Base-by-base conservation (phyloP, 2,329 filamentous ascomycete genomes). In the Dactylonectria macrodidyma region DNA sequence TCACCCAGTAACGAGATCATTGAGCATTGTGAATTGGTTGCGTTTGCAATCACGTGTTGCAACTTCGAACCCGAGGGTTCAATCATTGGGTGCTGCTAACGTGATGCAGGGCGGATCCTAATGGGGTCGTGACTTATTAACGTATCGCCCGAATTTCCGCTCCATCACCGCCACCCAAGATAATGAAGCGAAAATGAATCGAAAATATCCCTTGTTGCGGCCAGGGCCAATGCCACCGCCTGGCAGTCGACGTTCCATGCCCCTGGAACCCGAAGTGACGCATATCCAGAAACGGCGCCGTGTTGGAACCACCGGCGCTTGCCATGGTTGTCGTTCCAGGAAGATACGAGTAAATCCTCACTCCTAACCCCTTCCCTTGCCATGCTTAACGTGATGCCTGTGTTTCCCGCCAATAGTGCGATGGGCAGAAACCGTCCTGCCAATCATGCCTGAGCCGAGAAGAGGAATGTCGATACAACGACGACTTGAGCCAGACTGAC, bases 401-500 rank as follows among this genome's bases (percentile, higher is more conserved):
- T 36, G 9, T 52, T 52, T 36, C 30, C 30, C 10, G 50, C 22
- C 30, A 12, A n/a, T 11, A 52, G 50, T 52, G 50, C 50, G 50
- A 52, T 52, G 50, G 50, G 16, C 16, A 19, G n/a, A 16, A 52
- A 9, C 50, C 50, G 30, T 33, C 11, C 30, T 52, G 50, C 30
- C n/a, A 19, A 52, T 33, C 50, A 52, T 52, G 50, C 50, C 30
- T 22, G 19, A 33, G 5, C n/a, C 50, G 50, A 10, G 50, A 52
- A 8, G 50, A 52, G 4, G 50, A 52, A 2, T 52, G 50, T 36
- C 50, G n/a, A 5, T 52, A 52, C 50, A 52, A 52, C 30, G 50
- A 52, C 30, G n/a, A 52, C 30, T n/a, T 10, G 30, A 36, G 10
- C 30, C 50, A 52, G 30, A 22, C 16, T 22, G 38, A 47, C 55